A percentile compares a stretch with the other conserved stretches of the same genome.
These are phyloP conservation scores for Akanthomyces dipterigenus DNA, from an alignment of 2,329 filamentous ascomycete genomes.

Conservation along the genomic window DNA sequence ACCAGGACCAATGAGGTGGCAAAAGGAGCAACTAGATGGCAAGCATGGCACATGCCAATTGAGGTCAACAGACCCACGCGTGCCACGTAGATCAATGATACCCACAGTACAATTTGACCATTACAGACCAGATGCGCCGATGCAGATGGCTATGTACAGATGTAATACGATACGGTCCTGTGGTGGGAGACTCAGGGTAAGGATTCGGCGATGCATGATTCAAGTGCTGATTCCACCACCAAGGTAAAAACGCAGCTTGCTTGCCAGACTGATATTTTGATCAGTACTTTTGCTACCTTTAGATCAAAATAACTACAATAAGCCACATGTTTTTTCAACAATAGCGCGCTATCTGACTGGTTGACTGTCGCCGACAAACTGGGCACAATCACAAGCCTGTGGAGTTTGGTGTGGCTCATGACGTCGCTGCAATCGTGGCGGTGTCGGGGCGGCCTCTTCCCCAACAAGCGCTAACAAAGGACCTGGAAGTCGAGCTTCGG, in stretches of 20 bases:
- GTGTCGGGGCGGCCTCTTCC: slow-evolving; percentile 10
- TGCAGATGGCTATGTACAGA: background rate
- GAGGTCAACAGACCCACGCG: background rate
- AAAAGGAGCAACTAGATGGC: background rate
- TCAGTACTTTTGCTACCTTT: background rate
- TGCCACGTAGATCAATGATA: slow-evolving; percentile 9
- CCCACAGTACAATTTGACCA: background rate
- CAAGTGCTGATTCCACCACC: too few species aligned
- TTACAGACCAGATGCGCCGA: background rate
- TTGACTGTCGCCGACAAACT: background rate
- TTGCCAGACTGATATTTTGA: too few species aligned
- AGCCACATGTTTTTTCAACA: background rate
- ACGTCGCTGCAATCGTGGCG: slow-evolving; percentile 9
- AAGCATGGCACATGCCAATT: background rate
- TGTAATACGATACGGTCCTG: background rate
- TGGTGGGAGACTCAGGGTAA: background rate
- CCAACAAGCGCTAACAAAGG: slow-evolving; percentile 7
- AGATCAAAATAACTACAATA: background rate
- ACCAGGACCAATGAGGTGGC: slow-evolving; percentile 22
- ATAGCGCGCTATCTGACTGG: background rate
- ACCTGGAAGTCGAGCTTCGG: background rate
- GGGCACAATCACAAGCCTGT: slow-evolving; percentile 8
- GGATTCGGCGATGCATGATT: too few species aligned
- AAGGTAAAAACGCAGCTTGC: too few species aligned
- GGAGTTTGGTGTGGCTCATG: slow-evolving; percentile 9